Conservation (phyloP, 208 protist species). For the Wallacemonas sp. region DNA sequence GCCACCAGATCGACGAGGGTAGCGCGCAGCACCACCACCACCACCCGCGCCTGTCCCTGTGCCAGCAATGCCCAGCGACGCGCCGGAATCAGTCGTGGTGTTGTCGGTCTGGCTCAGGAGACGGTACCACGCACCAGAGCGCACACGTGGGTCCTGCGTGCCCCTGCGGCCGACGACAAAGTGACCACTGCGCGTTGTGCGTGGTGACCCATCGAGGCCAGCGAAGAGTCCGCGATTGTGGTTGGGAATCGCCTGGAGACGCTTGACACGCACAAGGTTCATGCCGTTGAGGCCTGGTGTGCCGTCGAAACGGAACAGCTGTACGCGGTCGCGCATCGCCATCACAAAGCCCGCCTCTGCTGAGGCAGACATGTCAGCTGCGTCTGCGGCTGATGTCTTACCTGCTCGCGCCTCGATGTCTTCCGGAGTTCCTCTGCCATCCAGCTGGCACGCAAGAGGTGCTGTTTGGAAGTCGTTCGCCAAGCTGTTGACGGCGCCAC, state of each 20-base stretch:
- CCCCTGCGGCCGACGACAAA: constrained; percentile 29
- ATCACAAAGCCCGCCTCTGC: background rate
- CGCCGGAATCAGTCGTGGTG: background rate
- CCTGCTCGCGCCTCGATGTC: background rate
- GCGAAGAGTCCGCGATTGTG: constrained; percentile 73
- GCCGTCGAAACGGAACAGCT: background rate
- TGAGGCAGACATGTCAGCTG: background rate
- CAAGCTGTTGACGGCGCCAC: no score
- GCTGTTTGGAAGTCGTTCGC: no score
- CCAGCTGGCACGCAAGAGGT: no score
- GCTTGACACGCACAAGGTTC: constrained; percentile 48
- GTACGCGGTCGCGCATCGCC: background rate
- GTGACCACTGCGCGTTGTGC: constrained; percentile 48
- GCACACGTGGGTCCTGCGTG: constrained; percentile 27
- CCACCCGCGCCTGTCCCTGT: background rate
- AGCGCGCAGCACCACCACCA: background rate
- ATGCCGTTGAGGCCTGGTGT: constrained; percentile 10
- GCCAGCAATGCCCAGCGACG: background rate
- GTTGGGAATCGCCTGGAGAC: constrained; percentile 46
- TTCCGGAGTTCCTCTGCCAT: no score
- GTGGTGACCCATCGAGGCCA: constrained; percentile 21
- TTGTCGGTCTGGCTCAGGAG: background rate
- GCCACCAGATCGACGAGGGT: background rate
- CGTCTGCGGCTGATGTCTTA: background rate
- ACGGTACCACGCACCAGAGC: constrained; percentile 39